phyloP scores from a whole-genome alignment of 2,329 filamentous ascomycete genomes.

The Penicillium freii region DNA sequence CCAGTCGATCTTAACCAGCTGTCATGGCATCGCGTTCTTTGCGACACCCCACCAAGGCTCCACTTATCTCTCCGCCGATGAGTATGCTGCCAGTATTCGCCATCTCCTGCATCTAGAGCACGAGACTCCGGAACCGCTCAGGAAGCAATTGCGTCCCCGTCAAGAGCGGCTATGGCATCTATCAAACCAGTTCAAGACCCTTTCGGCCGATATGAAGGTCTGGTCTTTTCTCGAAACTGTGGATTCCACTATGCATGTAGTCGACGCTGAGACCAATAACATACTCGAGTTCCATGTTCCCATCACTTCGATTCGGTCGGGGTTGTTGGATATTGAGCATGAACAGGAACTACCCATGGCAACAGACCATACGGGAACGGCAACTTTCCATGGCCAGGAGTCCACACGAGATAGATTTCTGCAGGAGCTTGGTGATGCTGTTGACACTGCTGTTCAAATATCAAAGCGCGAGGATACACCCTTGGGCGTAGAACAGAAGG shows the following conservation, averaged over 20 bases:
- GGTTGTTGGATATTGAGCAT: conserved; percentile 33
- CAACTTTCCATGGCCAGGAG: conserved; percentile 33
- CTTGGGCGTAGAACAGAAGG: conserved; percentile 52
- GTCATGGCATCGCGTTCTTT: conserved; percentile 62
- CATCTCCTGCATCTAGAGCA: conserved; percentile 52
- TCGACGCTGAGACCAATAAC: conserved; percentile 40
- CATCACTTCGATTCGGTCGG: conserved; percentile 51
- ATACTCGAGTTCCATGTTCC: conserved; percentile 58
- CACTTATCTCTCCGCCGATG: conserved; percentile 60
- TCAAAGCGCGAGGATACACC: conserved; percentile 43
- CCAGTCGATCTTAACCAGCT: conserved; percentile 52
- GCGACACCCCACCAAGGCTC: conserved; percentile 63
- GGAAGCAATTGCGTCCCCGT: conserved; percentile 52
- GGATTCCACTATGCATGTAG: conserved; percentile 55
- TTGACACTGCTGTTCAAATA: conserved; percentile 24
- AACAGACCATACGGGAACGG: conserved; percentile 33
- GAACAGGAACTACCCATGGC: conserved; percentile 34
- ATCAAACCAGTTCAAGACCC: conserved; percentile 56
- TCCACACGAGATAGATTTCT: conserved; percentile 29
- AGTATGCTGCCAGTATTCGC: conserved; percentile 56
- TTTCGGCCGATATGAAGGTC: conserved; percentile 58
- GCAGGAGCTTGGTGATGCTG: conserved; percentile 21
- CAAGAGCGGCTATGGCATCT: conserved; percentile 49
- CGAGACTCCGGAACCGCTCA: conserved; percentile 53
- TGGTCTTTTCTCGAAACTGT: conserved; percentile 65